Conservation (phyloP, 352 stramenopile genomes). For the Pythium angustatum region DNA sequence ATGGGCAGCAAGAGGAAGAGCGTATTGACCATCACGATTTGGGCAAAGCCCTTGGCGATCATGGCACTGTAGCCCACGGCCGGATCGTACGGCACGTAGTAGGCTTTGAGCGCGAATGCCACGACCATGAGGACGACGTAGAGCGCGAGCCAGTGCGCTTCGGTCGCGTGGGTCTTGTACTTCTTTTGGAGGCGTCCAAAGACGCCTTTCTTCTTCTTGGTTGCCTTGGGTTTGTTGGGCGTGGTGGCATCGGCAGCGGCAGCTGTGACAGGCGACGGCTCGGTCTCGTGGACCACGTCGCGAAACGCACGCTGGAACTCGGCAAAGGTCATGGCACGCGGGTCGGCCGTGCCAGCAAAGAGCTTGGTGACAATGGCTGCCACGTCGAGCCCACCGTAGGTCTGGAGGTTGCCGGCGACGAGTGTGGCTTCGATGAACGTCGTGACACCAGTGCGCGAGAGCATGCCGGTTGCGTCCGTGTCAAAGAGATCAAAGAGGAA, state of each 20-base stretch:
- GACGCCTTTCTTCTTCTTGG: constrained; percentile 16
- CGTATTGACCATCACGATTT: constrained; percentile 75
- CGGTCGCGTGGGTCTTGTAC: constrained; percentile 44
- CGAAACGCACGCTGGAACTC: constrained; percentile 59
- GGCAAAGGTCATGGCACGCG: constrained; percentile 50
- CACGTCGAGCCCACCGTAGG: constrained; percentile 53
- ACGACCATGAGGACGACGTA: constrained; percentile 50
- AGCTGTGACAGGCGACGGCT: no score
- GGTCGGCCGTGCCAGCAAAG: constrained; percentile 39
- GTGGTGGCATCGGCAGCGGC: no score
- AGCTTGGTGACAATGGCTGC: constrained; percentile 50
- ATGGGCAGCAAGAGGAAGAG: constrained; percentile 73
- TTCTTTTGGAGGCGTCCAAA: constrained; percentile 34
- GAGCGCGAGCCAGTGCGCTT: constrained; percentile 50
- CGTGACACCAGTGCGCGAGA: constrained; percentile 49
- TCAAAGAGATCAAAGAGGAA: constrained; percentile 78
- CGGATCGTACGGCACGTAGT: constrained; percentile 40
- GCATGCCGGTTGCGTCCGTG: constrained; percentile 42
- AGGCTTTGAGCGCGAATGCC: constrained; percentile 49
- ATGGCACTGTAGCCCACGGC: constrained; percentile 59
- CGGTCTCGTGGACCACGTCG: constrained; percentile 19
- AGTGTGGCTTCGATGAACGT: constrained; percentile 64
- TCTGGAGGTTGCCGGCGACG: constrained; percentile 46
- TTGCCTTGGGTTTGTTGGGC: constrained; percentile 29
- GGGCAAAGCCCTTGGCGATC: constrained; percentile 69